These are phyloP conservation scores for Tausonia pullulans DNA, from an alignment of 1,284 basidiomycete genomes.

Conservation along the genomic window DNA sequence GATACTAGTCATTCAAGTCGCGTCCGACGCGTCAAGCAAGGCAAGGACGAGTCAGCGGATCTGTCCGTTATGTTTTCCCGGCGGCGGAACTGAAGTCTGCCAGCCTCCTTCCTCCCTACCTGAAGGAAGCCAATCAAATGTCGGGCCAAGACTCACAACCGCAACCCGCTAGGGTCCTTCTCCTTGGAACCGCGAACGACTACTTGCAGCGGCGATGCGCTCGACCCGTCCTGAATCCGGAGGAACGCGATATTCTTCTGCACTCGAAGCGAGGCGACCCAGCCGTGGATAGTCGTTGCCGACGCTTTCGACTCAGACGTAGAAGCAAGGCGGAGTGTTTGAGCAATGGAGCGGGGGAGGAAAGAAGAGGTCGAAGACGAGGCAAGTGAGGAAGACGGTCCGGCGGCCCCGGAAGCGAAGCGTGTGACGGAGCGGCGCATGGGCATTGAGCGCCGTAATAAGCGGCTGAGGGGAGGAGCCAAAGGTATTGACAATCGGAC, in stretches of 20 bases:
- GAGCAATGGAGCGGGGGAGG: neutral
- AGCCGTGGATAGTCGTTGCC: constrained; percentile 44
- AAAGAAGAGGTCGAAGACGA: neutral
- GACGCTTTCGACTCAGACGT: neutral
- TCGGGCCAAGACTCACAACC: constrained; percentile 30
- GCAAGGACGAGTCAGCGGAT: neutral
- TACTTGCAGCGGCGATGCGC: constrained; percentile 55
- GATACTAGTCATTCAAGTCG: constrained; percentile 5
- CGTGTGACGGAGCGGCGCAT: no score
- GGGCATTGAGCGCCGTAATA: no score
- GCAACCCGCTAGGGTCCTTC: constrained; percentile 19
- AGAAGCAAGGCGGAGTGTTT: constrained; percentile 18
- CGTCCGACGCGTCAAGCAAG: constrained; percentile 1
- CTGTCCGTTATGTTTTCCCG: constrained; percentile 10
- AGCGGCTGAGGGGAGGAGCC: no score
- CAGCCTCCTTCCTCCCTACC: no score
- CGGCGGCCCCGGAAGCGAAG: no score
- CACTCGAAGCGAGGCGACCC: constrained; percentile 69
- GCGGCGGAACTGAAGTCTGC: neutral
- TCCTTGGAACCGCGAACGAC: constrained; percentile 47
- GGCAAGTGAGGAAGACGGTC: no score
- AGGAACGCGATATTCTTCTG: constrained; percentile 81
- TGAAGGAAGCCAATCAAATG: constrained; percentile 9
- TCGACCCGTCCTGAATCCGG: constrained; percentile 70
- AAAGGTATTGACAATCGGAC: no score